A percentile compares a stretch with the other conserved stretches of the same genome.
Conservation (phyloP, 1,284 basidiomycete genomes). For the Coniferiporia sulphurascens region DNA sequence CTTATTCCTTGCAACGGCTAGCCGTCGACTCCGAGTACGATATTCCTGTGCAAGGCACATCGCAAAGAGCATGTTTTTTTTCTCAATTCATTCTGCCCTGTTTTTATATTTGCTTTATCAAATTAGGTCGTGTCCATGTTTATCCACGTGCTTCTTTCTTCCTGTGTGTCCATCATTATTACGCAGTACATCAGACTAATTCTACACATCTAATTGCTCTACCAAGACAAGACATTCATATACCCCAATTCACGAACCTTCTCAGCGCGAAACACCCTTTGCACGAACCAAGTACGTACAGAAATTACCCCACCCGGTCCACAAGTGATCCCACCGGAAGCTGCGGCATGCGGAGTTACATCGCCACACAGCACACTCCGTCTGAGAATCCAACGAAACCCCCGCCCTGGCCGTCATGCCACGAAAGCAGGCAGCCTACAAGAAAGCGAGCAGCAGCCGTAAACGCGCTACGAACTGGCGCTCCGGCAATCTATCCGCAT, state of each 20-base stretch:
- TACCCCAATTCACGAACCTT: background rate
- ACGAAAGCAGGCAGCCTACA: background rate
- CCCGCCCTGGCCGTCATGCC: background rate
- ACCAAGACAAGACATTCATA: background rate
- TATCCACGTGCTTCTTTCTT: background rate
- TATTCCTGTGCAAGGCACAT: too few relatives aligned
- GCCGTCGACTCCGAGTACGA: too few relatives aligned
- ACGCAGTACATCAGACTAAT: background rate
- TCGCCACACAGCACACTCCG: background rate
- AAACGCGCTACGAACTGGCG: background rate
- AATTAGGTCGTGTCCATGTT: background rate
- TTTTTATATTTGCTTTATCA: too few relatives aligned
- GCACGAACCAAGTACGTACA: too few relatives aligned
- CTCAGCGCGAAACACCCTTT: too few relatives aligned
- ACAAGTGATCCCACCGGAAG: too few relatives aligned
- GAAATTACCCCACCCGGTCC: too few relatives aligned
- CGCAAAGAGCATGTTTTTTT: too few relatives aligned
- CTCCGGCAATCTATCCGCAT: background rate
- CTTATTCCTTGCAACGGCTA: too few relatives aligned
- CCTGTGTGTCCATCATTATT: background rate
- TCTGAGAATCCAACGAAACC: background rate
- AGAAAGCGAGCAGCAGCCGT: background rate
- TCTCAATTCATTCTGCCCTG: too few relatives aligned
- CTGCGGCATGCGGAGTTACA: too few relatives aligned
- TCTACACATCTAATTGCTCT: background rate